Evolutionary conservation across 1,284 basidiomycete genomes (phyloP).

Genomic region (Cerrena zonata): DNA sequence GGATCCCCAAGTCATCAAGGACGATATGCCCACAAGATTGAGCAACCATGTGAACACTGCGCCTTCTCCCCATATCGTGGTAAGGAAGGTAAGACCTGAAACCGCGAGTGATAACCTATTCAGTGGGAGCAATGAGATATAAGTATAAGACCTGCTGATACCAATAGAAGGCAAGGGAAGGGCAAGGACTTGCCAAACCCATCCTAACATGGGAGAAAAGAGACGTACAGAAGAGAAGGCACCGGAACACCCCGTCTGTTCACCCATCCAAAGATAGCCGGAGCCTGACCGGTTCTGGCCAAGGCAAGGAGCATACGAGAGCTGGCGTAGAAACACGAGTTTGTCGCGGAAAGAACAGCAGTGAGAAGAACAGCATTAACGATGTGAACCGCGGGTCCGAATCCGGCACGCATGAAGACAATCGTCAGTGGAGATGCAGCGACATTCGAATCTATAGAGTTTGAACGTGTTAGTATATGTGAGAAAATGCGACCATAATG

Average conservation of each 20-base stretch:
- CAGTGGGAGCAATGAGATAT: neutral
- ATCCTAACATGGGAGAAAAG: neutral
- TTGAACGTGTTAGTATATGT: neutral
- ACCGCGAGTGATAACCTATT: slow-evolving; percentile 39
- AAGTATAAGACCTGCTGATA: neutral
- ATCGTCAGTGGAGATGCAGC: slow-evolving; percentile 53
- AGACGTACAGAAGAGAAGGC: slow-evolving; percentile 43
- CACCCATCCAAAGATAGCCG: slow-evolving; percentile 62
- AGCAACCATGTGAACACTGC: slow-evolving; percentile 56
- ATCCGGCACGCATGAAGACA: slow-evolving; percentile 52
- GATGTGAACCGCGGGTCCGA: slow-evolving; percentile 51
- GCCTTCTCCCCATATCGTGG: slow-evolving; percentile 51
- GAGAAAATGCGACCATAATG: neutral
- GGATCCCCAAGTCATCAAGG: slow-evolving; percentile 59
- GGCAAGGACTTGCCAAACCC: neutral
- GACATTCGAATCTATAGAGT: slow-evolving; percentile 36
- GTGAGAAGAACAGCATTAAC: slow-evolving; percentile 60
- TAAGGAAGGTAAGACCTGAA: slow-evolving; percentile 46
- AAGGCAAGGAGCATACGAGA: slow-evolving; percentile 80
- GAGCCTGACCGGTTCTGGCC: slow-evolving; percentile 73
- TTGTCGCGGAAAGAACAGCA: slow-evolving; percentile 56
- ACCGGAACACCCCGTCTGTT: slow-evolving; percentile 62
- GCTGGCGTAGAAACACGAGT: slow-evolving; percentile 69
- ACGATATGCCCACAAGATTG: slow-evolving; percentile 65
- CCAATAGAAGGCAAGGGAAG: neutral